These are phyloP conservation scores for Tuber indicum DNA, from an alignment of 495 filamentous ascomycete species.

Conservation along the genomic window DNA sequence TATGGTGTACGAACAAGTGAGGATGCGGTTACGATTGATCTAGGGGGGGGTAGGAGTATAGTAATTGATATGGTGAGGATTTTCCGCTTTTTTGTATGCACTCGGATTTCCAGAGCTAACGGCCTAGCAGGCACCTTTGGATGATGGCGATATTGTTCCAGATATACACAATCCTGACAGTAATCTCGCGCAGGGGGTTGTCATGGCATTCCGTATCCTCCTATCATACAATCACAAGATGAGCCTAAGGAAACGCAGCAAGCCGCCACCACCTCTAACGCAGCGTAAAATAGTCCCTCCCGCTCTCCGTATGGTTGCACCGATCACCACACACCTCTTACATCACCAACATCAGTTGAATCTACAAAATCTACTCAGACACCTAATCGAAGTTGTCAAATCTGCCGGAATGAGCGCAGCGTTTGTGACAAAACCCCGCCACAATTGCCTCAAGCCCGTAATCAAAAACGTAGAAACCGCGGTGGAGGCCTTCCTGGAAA, in stretches of 20 bases:
- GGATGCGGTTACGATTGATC: slow-evolving; percentile 54
- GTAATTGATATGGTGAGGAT: slow-evolving; percentile 59
- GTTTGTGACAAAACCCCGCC: slow-evolving; percentile 27
- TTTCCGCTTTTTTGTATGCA: slow-evolving; percentile 6
- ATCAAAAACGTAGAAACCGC: slow-evolving; percentile 36
- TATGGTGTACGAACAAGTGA: slow-evolving; percentile 59
- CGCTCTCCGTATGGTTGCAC: slow-evolving; percentile 58
- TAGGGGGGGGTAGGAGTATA: slow-evolving; percentile 51
- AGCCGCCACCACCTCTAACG: slow-evolving; percentile 55
- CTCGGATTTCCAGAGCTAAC: slow-evolving; percentile 8
- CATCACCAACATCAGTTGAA: slow-evolving; percentile 50
- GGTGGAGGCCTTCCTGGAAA: slow-evolving; percentile 32
- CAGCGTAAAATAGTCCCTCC: slow-evolving; percentile 48
- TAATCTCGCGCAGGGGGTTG: slow-evolving; percentile 52
- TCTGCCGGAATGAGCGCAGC: slow-evolving; percentile 33
- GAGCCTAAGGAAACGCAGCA: slow-evolving; percentile 57
- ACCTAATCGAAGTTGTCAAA: slow-evolving; percentile 18
- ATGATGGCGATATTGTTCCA: slow-evolving; percentile 43
- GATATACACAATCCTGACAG: slow-evolving; percentile 33
- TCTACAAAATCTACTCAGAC: slow-evolving; percentile 44
- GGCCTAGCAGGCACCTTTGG: slow-evolving; percentile 41
- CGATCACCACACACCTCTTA: slow-evolving; percentile 58
- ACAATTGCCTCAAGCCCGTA: slow-evolving; percentile 24
- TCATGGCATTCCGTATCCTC: slow-evolving; percentile 58
- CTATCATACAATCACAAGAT: slow-evolving; percentile 66